A percentile compares a stretch with the other conserved stretches of the same genome.
Conservation (phyloP, 2,329 filamentous ascomycete genomes). For the Alternaria gansuensis region DNA sequence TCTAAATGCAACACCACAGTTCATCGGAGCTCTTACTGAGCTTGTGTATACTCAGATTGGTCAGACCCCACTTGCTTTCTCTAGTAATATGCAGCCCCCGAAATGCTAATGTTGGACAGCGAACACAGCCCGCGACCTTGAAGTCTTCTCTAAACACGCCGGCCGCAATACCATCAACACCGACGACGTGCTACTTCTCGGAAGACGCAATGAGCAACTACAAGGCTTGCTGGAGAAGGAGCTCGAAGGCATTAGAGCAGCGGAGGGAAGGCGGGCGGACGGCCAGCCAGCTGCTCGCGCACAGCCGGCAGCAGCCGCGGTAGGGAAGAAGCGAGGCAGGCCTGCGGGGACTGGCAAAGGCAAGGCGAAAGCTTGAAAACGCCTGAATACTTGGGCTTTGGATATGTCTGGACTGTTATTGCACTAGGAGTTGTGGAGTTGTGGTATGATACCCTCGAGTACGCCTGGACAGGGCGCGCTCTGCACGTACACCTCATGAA, state of each 20-base stretch:
- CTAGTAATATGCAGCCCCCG: not conserved
- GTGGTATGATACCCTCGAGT: slow-evolving; percentile 21
- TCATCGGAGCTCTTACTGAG: slow-evolving; percentile 79
- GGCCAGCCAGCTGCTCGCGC: slow-evolving; percentile 18
- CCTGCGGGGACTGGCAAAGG: slow-evolving; percentile 38
- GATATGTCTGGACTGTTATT: not conserved
- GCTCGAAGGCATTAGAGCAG: slow-evolving; percentile 62
- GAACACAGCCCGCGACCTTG: slow-evolving; percentile 65
- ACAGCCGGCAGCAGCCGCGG: slow-evolving; percentile 10
- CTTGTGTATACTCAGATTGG: slow-evolving; percentile 88
- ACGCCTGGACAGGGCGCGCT: not conserved
- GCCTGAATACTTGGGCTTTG: not conserved
- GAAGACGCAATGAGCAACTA: slow-evolving; percentile 85
- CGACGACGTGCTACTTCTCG: slow-evolving; percentile 87
- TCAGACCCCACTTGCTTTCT: slow-evolving; percentile 53
- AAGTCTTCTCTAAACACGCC: slow-evolving; percentile 73
- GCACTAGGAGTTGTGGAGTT: slow-evolving; percentile 13
- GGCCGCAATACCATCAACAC: slow-evolving; percentile 80
- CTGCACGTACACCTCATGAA: not conserved
- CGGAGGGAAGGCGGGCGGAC: slow-evolving; percentile 36
- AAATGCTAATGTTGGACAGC: slow-evolving; percentile 26
- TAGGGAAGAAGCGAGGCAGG: slow-evolving; percentile 35
- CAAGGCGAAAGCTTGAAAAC: slow-evolving; percentile 24
- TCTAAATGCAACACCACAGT: slow-evolving; percentile 89
- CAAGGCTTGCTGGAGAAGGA: slow-evolving; percentile 76